Base-by-base conservation (phyloP, 495 filamentous ascomycete genomes). In the Tuber indicum region DNA sequence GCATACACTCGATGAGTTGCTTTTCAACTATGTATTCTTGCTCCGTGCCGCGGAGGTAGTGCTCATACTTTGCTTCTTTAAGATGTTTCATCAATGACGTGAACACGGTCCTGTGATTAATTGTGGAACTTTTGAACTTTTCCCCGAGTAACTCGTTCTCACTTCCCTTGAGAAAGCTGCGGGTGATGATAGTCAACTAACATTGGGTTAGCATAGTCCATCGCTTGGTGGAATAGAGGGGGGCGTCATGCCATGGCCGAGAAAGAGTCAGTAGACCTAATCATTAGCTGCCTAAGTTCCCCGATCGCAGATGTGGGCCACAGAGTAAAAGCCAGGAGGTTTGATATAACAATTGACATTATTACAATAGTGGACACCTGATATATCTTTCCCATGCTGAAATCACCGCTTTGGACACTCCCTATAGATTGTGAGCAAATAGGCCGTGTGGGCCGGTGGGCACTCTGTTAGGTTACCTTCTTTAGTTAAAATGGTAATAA, bases 331-430 rank as follows among this genome's bases (percentile, higher is more conserved):
- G 92, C 93, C 9, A 97, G 91, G n/a, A 88, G 84, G 36, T 92
- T 92, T 12, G 94, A 91, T 72, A 88, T 88, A 14, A 89, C 79
- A 23, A 96, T 90, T 10, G 93, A 94, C 92, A 97, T 93, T 45
- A 94, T 81, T 23, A 99, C 88, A 89, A 98, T 97, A 81, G 94
- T 94, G 81, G 97, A 85, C 23, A 97, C 92, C 85, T 98, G 94
- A 19, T 88, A 87, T 47, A 97, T 91, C 84, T 97, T 97, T 44
- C 89, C 90, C 77, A 92, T 88, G 0, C 91, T 92, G 81, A 98
- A 92, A 52, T 91, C 89, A 5, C 91, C 93, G 42, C 87, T 89
- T 82, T 97, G 92, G 3, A 98, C 90, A 1, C 92, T 83, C 21
- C 75, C 82, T 83, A 39, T 12, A 36, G n/a, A 39, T 52, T 16